Conservation (phyloP, 2,329 filamentous ascomycete species). For the Talaromyces sp. region DNA sequence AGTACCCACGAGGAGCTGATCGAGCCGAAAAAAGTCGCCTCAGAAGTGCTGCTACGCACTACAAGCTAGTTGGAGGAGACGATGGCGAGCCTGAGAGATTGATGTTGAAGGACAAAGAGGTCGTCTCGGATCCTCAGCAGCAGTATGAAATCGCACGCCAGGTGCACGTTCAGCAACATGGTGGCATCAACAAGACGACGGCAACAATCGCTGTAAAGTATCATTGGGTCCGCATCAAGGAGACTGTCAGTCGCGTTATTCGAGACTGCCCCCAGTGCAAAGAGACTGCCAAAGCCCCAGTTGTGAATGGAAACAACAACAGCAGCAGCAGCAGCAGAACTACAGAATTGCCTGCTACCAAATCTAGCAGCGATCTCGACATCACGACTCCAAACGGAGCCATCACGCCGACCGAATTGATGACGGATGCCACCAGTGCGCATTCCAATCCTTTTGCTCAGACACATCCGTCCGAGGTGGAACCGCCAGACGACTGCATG, state of each 20-base stretch:
- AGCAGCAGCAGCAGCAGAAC: too few species aligned
- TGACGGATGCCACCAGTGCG: conserved; percentile 19
- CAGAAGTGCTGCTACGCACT: conserved; percentile 88
- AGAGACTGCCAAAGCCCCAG: conserved; percentile 61
- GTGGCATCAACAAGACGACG: conserved; percentile 97
- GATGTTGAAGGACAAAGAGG: conserved; percentile 97
- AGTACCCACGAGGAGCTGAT: conserved; percentile 89
- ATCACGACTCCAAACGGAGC: conserved; percentile 1
- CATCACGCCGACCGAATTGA: conserved; percentile 13
- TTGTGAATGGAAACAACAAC: conserved; percentile 20
- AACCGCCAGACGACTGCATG: conserved; percentile 33
- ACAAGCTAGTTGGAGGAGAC: conserved; percentile 63
- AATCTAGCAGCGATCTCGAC: conserved; percentile 11
- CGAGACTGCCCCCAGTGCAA: conserved; percentile 88
- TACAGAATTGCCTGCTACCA: conserved; percentile 16
- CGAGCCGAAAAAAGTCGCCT: conserved; percentile 92
- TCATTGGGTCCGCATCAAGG: conserved; percentile 97
- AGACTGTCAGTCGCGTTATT: conserved; percentile 92
- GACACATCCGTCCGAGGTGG: conserved; percentile 26
- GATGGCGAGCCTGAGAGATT: conserved; percentile 61
- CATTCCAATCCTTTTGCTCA: conserved; percentile 29
- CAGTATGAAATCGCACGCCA: conserved; percentile 85
- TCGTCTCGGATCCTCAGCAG: conserved; percentile 80
- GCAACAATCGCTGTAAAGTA: conserved; percentile 89
- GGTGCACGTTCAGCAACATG: conserved; percentile 71